Evolutionary conservation across 345 rosid species (phyloP).

Genomic region (Sonneratia caseolaris): DNA sequence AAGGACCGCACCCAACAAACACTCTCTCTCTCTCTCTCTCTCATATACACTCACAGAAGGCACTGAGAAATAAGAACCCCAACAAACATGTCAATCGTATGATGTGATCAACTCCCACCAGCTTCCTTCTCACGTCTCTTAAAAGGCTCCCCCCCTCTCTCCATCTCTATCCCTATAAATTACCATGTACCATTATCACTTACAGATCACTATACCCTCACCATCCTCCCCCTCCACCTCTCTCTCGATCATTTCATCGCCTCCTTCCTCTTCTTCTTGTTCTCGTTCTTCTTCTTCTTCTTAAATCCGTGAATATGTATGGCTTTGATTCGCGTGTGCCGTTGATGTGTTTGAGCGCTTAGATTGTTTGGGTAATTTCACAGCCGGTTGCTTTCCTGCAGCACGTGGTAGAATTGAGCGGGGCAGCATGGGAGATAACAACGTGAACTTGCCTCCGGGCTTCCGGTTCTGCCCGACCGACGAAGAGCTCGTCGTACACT

Average conservation of each 20-base stretch:
- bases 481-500: slow-evolving; percentile 90
- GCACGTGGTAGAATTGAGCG: background rate
- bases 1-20: background rate
- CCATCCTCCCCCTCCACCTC: too few species aligned
- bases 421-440: slow-evolving; percentile 27
- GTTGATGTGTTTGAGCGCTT: background rate
- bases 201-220: slow-evolving; percentile 4
- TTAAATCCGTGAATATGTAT: too few species aligned
- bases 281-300: too few species aligned
- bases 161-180: slow-evolving; percentile 1
- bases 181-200: background rate
- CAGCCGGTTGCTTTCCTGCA: background rate
- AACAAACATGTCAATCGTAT: slow-evolving; percentile 3
- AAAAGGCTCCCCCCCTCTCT: background rate
- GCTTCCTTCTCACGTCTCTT: slow-evolving; percentile 42
- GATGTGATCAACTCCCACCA: slow-evolving; percentile 18
- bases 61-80: background rate
- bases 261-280: too few species aligned
- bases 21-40: too few species aligned
- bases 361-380: background rate
- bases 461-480: slow-evolving; percentile 82
- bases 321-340: too few species aligned
- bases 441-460: slow-evolving; percentile 72
- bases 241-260: background rate
- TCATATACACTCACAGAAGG: background rate